A percentile compares a stretch with the other conserved stretches of the same genome.
phyloP scores from a whole-genome alignment of 2,329 filamentous ascomycete genomes.

The Fusarium anthophilum region DNA sequence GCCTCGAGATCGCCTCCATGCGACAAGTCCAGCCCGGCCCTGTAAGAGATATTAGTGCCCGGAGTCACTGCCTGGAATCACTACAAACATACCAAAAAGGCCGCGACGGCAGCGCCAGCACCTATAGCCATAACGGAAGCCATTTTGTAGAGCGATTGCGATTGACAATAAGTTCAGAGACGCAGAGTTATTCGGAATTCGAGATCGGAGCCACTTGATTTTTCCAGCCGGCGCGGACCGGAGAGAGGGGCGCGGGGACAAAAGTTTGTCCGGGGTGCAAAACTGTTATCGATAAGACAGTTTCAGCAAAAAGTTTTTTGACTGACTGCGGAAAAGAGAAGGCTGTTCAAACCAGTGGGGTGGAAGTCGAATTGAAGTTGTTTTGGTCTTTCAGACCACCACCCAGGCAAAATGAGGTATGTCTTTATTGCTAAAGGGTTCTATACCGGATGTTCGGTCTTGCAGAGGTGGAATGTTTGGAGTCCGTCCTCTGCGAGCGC shows the following conservation, averaged over 20 bases:
- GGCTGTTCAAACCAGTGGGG: constrained; percentile 37
- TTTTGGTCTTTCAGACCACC: constrained; percentile 42
- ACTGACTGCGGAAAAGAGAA: constrained; percentile 23
- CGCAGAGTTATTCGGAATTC: constrained; percentile 19
- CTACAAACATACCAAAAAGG: constrained; percentile 57
- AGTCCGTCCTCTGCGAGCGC: background rate
- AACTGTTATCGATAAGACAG: constrained; percentile 38
- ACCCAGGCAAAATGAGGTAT: constrained; percentile 41
- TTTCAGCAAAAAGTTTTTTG: constrained; percentile 42
- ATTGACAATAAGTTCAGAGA: constrained; percentile 15
- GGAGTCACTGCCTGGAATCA: background rate
- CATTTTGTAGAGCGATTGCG: constrained; percentile 43
- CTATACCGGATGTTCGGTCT: background rate
- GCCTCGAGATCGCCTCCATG: constrained; percentile 82
- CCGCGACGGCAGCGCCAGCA: constrained; percentile 60
- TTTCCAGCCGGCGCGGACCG: constrained; percentile 42
- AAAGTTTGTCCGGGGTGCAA: constrained; percentile 33
- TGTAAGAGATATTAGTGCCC: constrained; percentile 50
- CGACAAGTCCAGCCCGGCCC: constrained; percentile 93
- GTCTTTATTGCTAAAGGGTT: background rate
- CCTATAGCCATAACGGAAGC: constrained; percentile 58
- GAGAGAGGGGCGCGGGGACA: constrained; percentile 34
- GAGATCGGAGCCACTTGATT: constrained; percentile 38
- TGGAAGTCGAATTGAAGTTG: constrained; percentile 39
- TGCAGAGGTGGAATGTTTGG: background rate